Percentiles rank a stretch among this genome's conserved stretches.
phyloP scores from a whole-genome alignment of 345 rosid species.

The Citrus unshiu region DNA sequence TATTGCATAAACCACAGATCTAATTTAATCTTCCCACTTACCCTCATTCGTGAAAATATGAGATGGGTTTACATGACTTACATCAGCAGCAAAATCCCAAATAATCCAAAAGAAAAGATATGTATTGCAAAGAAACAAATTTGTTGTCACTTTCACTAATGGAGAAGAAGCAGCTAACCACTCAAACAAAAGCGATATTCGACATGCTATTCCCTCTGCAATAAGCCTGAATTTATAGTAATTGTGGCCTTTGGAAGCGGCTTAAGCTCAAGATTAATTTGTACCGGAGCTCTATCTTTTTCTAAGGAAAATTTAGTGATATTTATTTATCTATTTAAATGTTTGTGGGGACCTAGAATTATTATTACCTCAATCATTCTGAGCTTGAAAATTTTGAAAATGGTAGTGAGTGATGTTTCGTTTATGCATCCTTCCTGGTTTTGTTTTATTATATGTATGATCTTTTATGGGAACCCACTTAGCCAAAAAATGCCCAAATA shows the following conservation, averaged over 20 bases:
- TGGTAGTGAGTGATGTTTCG: slow-evolving; percentile 10
- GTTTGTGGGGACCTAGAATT: slow-evolving; percentile 26
- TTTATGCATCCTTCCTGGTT: slow-evolving; percentile 21
- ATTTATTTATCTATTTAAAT: background rate
- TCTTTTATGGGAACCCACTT: background rate
- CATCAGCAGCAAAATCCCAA: slow-evolving; percentile 20
- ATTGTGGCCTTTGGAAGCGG: slow-evolving; percentile 11
- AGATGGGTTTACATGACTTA: slow-evolving; percentile 22
- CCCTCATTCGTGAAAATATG: background rate
- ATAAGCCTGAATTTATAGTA: background rate
- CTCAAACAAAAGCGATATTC: slow-evolving; percentile 23
- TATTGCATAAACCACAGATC: background rate
- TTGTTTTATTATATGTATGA: background rate
- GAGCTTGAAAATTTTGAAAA: slow-evolving; percentile 48
- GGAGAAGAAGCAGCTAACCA: background rate
- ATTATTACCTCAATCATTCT: slow-evolving; percentile 56
- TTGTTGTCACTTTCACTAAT: slow-evolving; percentile 30
- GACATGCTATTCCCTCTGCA: slow-evolving; percentile 6
- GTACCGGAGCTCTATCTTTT: background rate
- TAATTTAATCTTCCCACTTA: background rate
- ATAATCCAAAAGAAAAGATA: background rate
- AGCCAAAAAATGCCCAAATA: background rate
- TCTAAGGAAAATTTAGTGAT: background rate
- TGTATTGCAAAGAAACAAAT: slow-evolving; percentile 7
- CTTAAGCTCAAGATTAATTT: slow-evolving; percentile 12